Conservation (phyloP, 2,329 filamentous ascomycete species). For the Dothistroma septosporum region DNA sequence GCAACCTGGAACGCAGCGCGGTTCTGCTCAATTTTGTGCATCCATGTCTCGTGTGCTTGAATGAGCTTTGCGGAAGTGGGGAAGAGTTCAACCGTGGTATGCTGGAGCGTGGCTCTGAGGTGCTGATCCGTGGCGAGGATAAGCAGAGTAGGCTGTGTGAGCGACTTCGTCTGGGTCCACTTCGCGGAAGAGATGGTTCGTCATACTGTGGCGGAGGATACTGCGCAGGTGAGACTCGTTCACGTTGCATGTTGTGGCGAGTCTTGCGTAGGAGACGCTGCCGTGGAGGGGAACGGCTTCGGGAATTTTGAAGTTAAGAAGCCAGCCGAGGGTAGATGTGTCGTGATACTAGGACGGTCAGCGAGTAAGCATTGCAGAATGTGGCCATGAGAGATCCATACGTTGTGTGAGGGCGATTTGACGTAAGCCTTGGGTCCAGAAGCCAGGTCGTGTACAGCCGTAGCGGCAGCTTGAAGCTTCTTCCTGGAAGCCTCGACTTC, state of each 20-base stretch:
- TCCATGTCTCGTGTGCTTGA: slow-evolving; percentile 21
- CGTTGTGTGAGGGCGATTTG: neutral
- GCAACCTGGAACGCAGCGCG: slow-evolving; percentile 21
- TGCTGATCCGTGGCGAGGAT: slow-evolving; percentile 3
- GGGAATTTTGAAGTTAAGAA: neutral
- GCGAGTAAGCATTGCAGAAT: neutral
- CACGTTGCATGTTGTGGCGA: slow-evolving; percentile 8
- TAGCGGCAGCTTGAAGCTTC: slow-evolving; percentile 1
- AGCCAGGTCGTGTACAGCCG: slow-evolving; percentile 4
- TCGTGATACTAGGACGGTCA: slow-evolving; percentile 1
- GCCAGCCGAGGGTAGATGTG: neutral
- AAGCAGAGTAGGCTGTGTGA: slow-evolving; percentile 11
- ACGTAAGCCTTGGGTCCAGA: neutral
- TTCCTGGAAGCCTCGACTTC: neutral
- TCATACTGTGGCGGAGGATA: slow-evolving; percentile 15
- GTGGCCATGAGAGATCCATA: neutral
- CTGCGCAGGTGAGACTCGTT: slow-evolving; percentile 6
- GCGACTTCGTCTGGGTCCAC: slow-evolving; percentile 9
- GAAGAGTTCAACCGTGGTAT: slow-evolving; percentile 11
- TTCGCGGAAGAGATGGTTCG: slow-evolving; percentile 12
- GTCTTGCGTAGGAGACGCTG: slow-evolving; percentile 5
- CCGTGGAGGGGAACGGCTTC: slow-evolving; percentile 8
- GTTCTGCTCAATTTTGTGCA: slow-evolving; percentile 11
- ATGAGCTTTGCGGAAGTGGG: slow-evolving; percentile 5
- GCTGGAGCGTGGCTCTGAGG: slow-evolving; percentile 8